A percentile compares a stretch with the other conserved stretches of the same genome.
phyloP scores from a whole-genome alignment of 148 eudicot genomes.

The Vaccinium corymbosum region DNA sequence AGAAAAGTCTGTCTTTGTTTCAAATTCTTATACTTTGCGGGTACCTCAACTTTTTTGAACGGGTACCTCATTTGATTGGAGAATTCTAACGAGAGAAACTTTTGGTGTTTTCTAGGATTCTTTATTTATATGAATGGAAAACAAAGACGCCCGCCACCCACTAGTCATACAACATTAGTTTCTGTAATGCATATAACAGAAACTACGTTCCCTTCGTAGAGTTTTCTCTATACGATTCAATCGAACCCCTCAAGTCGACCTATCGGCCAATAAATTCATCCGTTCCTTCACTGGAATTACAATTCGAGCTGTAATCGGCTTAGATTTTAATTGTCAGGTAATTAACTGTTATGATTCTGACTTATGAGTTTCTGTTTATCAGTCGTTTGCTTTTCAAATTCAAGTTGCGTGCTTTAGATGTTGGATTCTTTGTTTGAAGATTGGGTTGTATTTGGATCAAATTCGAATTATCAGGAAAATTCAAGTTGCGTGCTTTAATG shows the following conservation, averaged over 20 bases:
- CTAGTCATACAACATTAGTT: no score
- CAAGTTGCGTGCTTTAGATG: neutral
- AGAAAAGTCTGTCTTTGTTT: no score
- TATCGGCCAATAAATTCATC: neutral
- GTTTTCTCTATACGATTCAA: neutral
- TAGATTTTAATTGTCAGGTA: neutral
- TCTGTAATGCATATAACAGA: no score
- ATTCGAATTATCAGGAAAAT: neutral
- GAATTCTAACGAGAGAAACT: no score
- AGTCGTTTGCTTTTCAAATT: neutral
- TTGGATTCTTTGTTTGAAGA: no score
- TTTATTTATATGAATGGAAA: no score
- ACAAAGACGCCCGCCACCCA: no score
- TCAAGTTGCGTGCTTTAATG: neutral
- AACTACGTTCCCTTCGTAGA: no score
- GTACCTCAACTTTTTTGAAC: no score
- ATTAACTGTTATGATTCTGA: neutral
- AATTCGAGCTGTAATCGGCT: neutral
- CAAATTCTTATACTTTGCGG: no score
- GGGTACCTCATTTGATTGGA: no score
- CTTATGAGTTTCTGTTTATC: neutral
- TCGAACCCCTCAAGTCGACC: neutral
- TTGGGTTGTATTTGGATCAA: neutral
- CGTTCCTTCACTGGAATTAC: neutral
- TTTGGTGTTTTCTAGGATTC: no score